Conservation (phyloP, 1,284 basidiomycete species). For the Microbotryum intermedium region DNA sequence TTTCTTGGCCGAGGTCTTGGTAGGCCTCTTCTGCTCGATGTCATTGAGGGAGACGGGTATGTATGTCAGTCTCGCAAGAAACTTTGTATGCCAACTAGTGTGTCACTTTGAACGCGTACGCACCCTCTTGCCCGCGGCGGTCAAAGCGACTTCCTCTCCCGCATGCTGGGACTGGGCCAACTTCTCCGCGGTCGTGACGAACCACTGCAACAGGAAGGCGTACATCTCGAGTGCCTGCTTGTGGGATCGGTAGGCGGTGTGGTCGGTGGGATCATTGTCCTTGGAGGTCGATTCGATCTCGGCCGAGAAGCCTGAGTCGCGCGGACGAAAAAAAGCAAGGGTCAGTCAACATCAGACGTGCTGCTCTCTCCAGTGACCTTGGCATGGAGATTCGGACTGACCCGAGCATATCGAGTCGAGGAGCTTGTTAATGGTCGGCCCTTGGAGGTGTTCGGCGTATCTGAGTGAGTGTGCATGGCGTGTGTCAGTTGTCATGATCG, state of each 20-base stretch:
- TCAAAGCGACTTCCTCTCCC: constrained; percentile 44
- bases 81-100: background rate
- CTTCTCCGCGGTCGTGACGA: constrained; percentile 65
- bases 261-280: constrained; percentile 59
- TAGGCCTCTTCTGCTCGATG: constrained; percentile 17
- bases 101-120: constrained; percentile 12
- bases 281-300: constrained; percentile 59
- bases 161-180: constrained; percentile 48
- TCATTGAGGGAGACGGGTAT: constrained; percentile 4
- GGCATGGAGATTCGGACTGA: background rate
- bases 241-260: constrained; percentile 59
- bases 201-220: constrained; percentile 79
- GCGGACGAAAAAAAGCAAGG: background rate
- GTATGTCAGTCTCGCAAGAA: constrained; percentile 8
- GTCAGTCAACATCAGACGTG: background rate
- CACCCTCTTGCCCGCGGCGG: constrained; percentile 15
- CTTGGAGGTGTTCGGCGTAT: constrained; percentile 52
- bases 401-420: constrained; percentile 57
- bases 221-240: constrained; percentile 73
- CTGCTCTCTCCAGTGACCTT: background rate
- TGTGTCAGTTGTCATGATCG: no score
- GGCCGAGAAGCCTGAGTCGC: constrained; percentile 48
- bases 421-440: constrained; percentile 60
- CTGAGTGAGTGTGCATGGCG: constrained; percentile 25
- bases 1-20: constrained; percentile 34